phyloP scores from a whole-genome alignment of 1,284 basidiomycete species.

The Schizopora paradoxa region DNA sequence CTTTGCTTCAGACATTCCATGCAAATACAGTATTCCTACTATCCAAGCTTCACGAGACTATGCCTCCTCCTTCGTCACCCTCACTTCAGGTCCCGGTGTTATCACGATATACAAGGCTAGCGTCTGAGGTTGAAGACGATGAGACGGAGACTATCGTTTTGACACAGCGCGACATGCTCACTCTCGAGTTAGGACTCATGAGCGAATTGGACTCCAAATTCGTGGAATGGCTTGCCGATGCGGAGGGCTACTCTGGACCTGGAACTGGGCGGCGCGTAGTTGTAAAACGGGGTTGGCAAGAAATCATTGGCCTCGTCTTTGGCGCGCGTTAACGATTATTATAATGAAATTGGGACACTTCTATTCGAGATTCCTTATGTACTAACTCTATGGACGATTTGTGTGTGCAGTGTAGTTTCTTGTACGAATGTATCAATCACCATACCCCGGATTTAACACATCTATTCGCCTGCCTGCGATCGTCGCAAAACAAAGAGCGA shows the following conservation, averaged over 20 bases:
- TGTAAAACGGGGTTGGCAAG: conserved; percentile 16
- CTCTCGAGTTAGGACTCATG: conserved; percentile 66
- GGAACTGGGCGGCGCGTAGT: conserved; percentile 5
- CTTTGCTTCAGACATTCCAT: conserved; percentile 68
- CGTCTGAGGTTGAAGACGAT: conserved; percentile 13
- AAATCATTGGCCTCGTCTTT: conserved; percentile 13
- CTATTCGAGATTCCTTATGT: too few relatives aligned
- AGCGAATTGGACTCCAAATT: conserved; percentile 64
- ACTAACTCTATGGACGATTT: too few relatives aligned
- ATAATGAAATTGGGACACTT: too few relatives aligned
- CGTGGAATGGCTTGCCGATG: conserved; percentile 66
- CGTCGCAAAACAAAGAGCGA: too few relatives aligned
- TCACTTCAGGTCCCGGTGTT: conserved; percentile 15
- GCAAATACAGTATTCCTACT: conserved; percentile 63
- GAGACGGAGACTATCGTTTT: conserved; percentile 28
- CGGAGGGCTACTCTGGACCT: conserved; percentile 12
- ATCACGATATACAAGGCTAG: conserved; percentile 6
- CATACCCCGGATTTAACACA: too few relatives aligned
- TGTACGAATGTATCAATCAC: too few relatives aligned
- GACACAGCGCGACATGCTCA: conserved; percentile 55
- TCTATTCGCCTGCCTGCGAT: too few relatives aligned
- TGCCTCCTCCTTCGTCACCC: conserved; percentile 30
- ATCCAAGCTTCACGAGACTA: conserved; percentile 47
- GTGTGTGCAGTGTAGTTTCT: too few relatives aligned
- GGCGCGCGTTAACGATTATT: conserved; percentile 14